Evolutionary conservation across 257 asterid genomes (phyloP).

Genomic region (Knoxia roxburghii): DNA sequence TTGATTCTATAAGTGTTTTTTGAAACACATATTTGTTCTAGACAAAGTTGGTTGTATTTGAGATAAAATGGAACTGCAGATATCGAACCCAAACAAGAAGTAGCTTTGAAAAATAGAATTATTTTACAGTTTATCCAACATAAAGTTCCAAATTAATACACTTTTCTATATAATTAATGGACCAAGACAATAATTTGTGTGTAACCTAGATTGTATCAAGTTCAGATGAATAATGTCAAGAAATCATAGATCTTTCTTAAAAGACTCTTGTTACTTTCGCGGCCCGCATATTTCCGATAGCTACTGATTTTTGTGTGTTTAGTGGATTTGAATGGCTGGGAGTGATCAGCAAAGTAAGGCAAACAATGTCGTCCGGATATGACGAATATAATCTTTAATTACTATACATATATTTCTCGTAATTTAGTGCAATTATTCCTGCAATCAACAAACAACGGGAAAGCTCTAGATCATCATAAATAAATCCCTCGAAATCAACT

Average conservation of each 20-base stretch:
- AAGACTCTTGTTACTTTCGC: neutral
- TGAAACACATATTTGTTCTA: too few species aligned
- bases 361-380: neutral
- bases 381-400: too few species aligned
- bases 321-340: conserved; percentile 2
- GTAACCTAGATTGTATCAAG: conserved; percentile 5
- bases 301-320: neutral
- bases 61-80: too few species aligned
- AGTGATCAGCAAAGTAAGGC: neutral
- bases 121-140: too few species aligned
- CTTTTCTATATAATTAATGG: too few species aligned
- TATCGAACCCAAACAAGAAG: too few species aligned
- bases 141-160: too few species aligned
- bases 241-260: neutral
- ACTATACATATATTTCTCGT: neutral
- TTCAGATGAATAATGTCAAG: neutral
- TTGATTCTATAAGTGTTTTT: too few species aligned
- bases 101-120: too few species aligned
- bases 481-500: neutral
- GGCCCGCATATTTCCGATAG: neutral
- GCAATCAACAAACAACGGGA: neutral
- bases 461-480: neutral
- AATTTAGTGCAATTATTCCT: neutral
- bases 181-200: too few species aligned
- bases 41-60: too few species aligned